These are phyloP conservation scores for Monosporozyma solicola DNA, from an alignment of 805 yeast genomes.

Conservation along the genomic window DNA sequence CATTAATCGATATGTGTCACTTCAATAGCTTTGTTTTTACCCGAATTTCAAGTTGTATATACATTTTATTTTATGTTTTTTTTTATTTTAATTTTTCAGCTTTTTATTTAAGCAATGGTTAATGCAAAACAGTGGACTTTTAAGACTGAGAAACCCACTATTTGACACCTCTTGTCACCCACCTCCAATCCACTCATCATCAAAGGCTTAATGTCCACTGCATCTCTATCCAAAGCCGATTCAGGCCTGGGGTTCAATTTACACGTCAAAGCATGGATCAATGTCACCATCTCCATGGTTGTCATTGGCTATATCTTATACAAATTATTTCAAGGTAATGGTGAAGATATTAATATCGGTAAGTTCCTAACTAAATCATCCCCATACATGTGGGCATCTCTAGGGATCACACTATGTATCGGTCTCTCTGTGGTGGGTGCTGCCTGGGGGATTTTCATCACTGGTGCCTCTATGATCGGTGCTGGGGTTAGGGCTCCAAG, in stretches of 20 bases:
- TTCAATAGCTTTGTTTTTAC: not conserved
- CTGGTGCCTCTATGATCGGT: conserved; percentile 90
- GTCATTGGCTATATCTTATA: conserved; percentile 22
- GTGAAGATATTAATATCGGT: conserved; percentile 88
- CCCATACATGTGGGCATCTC: conserved; percentile 94
- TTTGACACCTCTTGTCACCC: not conserved
- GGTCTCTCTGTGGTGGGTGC: conserved; percentile 96
- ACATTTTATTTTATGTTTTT: not conserved
- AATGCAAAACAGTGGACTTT: not conserved
- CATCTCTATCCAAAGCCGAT: not conserved
- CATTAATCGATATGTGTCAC: not conserved
- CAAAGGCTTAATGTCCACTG: not conserved
- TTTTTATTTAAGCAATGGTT: not conserved
- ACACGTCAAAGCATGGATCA: conserved; percentile 14
- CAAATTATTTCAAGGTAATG: conserved; percentile 76
- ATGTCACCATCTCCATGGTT: conserved; percentile 16
- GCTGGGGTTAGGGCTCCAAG: conserved; percentile 98
- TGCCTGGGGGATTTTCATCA: conserved; percentile 97
- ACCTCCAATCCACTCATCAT: not conserved
- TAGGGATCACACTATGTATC: conserved; percentile 85
- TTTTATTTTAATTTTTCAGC: not conserved
- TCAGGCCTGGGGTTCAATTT: conserved; percentile 6
- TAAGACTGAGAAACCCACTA: not conserved
- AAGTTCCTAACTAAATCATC: conserved; percentile 75
- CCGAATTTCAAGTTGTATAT: not conserved